These are phyloP conservation scores for Peronospora belbahrii DNA, from an alignment of 352 stramenopile species.

Conservation along the genomic window DNA sequence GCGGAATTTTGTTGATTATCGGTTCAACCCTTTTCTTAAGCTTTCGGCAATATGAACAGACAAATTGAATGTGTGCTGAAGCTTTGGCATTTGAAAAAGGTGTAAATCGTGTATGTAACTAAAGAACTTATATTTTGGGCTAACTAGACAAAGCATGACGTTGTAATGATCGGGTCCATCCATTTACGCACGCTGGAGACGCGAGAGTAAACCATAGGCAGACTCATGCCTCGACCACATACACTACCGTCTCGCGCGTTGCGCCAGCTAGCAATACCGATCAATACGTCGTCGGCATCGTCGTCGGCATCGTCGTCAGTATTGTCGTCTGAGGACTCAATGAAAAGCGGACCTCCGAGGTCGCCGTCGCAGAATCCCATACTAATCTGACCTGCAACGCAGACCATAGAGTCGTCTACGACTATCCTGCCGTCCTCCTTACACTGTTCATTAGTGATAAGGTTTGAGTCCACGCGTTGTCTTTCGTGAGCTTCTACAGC, in stretches of 20 bases:
- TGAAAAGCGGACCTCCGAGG: conserved; percentile 43
- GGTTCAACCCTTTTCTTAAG: too few relatives aligned
- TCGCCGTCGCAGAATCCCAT: conserved; percentile 52
- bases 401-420: conserved; percentile 47
- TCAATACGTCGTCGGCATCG: conserved; percentile 27
- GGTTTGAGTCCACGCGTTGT: conserved; percentile 29
- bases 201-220: conserved; percentile 50
- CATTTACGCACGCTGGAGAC: conserved; percentile 37
- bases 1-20: too few relatives aligned
- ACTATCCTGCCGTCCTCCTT: conserved; percentile 12
- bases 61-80: too few relatives aligned
- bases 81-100: too few relatives aligned
- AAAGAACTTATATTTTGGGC: neutral
- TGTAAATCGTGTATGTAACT: neutral
- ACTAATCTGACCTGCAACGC: conserved; percentile 35
- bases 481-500: conserved; percentile 18
- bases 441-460: conserved; percentile 37
- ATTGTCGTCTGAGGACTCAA: conserved; percentile 20
- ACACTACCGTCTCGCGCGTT: conserved; percentile 32
- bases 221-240: conserved; percentile 36
- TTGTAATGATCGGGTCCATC: conserved; percentile 29
- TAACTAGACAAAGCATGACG: conserved; percentile 23
- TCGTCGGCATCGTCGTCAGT: conserved; percentile 19
- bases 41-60: too few relatives aligned
- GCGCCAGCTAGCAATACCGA: conserved; percentile 57